Evolutionary conservation across 805 yeast species (phyloP), one percentile per base, ranked within the genome.

Genomic region (Sugiyamaella chiloensis): DNA sequence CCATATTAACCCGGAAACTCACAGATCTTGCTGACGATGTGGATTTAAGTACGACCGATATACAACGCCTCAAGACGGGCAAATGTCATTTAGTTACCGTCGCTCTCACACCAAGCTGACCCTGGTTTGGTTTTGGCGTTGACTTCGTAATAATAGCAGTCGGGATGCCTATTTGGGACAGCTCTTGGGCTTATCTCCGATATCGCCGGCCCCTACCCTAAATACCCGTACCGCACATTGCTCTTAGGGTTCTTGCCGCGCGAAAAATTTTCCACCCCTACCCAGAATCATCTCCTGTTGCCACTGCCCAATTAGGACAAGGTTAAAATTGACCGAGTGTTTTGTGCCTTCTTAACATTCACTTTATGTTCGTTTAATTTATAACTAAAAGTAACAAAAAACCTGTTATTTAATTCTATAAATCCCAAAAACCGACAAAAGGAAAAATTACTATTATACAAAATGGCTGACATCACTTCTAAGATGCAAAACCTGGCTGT

Each of bases 391-490:
- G 14, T 17, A 47, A 14, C 36, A 5, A 6, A n/a, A n/a, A 6
- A 43, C 16, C n/a, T 24, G 16, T 30, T 23, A 11, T 41, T 24
- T 21, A 40, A 40, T 44, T 24, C 30, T 17, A 24, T 40, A 5
- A 42, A 5, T 24, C 26, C 24, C 14, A 32, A 24, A 19, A 26
- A 14, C 32, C 19, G 27, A 29, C 23, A 32, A 43, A 37, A 40
- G 42, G 21, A n/a, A 36, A 20, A 20, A 37, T 20, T 44, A n/a
- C 17, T 34, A 14, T 16, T 29, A 24, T 40, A 27, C 55, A 76
- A 64, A 51, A 80, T 80, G 85, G 68, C 83, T 61, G 81, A 80
- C 63, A 68, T 80, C 63, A 70, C 79, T 58, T 72, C 75, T 65
- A 74, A 76, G 61, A 70, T 80, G 75, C 73, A 74, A 67, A 74